phyloP scores from a whole-genome alignment of 2,329 filamentous ascomycete species.

The Ophiostoma australiae region DNA sequence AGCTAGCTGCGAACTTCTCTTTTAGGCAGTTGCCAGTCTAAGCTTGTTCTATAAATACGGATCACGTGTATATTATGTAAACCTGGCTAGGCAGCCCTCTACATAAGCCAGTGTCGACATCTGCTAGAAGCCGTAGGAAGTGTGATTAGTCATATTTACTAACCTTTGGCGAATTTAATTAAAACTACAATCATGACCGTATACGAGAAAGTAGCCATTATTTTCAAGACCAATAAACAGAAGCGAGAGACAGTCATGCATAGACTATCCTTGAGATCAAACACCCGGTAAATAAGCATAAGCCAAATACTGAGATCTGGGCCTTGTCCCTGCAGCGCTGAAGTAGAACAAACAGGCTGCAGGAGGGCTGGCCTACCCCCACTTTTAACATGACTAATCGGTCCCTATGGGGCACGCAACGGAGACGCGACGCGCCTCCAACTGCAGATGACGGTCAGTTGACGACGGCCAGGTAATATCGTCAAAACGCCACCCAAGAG shows the following conservation, averaged over 20 bases:
- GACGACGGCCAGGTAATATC: not conserved
- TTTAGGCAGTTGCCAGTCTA: not conserved
- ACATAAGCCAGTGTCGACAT: not conserved
- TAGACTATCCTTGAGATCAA: not conserved
- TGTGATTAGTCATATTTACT: not conserved
- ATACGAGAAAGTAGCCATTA: not conserved
- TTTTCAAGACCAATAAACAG: not conserved
- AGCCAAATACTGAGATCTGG: not conserved
- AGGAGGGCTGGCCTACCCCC: not conserved
- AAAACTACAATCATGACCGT: not conserved
- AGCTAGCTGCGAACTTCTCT: constrained; percentile 2
- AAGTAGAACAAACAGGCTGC: constrained; percentile 1
- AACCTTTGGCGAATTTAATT: not conserved
- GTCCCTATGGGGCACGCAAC: not conserved
- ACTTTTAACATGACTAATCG: not conserved
- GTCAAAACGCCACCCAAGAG: not conserved
- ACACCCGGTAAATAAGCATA: too few species aligned
- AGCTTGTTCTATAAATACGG: not conserved
- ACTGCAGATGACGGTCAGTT: not conserved
- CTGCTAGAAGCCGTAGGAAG: not conserved
- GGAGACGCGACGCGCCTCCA: constrained; percentile 10
- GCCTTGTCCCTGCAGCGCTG: not conserved
- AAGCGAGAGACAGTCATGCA: not conserved
- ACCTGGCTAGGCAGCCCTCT: not conserved
- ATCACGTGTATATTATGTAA: constrained; percentile 2